A percentile compares a stretch with the other conserved stretches of the same genome.
phyloP scores from a whole-genome alignment of 805 yeast genomes.

The Brettanomyces sp. region DNA sequence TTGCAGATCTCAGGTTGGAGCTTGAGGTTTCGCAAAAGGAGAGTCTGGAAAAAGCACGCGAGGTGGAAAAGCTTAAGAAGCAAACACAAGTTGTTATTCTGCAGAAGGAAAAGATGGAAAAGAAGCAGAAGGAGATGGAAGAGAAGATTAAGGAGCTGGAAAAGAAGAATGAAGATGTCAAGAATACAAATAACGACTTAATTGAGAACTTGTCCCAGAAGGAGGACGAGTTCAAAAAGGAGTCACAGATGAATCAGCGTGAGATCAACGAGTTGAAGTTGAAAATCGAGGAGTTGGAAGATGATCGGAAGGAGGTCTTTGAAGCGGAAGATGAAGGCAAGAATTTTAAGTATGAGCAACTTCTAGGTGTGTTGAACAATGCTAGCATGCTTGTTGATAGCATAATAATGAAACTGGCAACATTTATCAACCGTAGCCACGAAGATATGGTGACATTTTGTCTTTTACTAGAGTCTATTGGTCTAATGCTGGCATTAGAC shows the following conservation, averaged over 20 bases:
- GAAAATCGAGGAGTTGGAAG: slow-evolving; percentile 42
- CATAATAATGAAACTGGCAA: no score
- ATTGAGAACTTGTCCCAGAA: slow-evolving; percentile 59
- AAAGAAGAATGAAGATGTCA: background rate
- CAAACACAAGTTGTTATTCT: slow-evolving; percentile 3
- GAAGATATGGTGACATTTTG: slow-evolving; percentile 41
- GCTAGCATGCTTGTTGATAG: no score
- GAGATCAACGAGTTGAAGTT: slow-evolving; percentile 40
- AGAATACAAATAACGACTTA: slow-evolving; percentile 49
- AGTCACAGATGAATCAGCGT: slow-evolving; percentile 37
- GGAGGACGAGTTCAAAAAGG: slow-evolving; percentile 49
- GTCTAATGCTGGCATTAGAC: slow-evolving; percentile 52
- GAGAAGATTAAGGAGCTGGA: slow-evolving; percentile 10
- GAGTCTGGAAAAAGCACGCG: background rate
- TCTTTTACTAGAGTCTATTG: slow-evolving; percentile 62
- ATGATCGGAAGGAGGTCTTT: slow-evolving; percentile 15
- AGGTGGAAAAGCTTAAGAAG: slow-evolving; percentile 1
- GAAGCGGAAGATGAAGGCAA: background rate
- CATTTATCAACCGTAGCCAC: slow-evolving; percentile 17
- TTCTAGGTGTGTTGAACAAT: no score
- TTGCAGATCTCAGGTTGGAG: slow-evolving; percentile 11
- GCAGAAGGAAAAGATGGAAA: slow-evolving; percentile 15
- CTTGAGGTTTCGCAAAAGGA: slow-evolving; percentile 4
- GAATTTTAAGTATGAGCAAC: no score
- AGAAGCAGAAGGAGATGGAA: slow-evolving; percentile 7